Evolutionary conservation across 2,329 filamentous ascomycete genomes (phyloP), one percentile per base, ranked within the genome.

Genomic region (Ascochyta lentis): DNA sequence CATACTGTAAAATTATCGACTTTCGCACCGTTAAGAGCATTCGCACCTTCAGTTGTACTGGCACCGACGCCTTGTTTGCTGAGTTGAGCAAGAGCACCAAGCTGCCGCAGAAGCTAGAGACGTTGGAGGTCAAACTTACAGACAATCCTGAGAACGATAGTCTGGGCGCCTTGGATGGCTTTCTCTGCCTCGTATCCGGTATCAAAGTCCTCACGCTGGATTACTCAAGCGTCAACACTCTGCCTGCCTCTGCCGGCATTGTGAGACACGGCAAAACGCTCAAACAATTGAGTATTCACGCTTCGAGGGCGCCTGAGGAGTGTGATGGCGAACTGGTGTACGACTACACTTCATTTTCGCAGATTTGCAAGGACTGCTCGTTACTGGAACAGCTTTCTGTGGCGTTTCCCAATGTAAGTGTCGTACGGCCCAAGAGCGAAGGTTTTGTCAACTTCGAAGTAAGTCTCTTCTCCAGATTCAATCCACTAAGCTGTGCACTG

Each of bases 81-180:
- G 77, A 81, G 60, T 65, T 82, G 23, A 77, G 78, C 67, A 80
- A 78, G 61, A 77, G 77, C 48, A 69, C 69, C 1, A 72, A 76
- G 56, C 66, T 82, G 10, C 80, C 80, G 0, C 75, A 74, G 40
- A 75, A 75, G 49, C 72, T 82, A 4, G 78, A 79, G 54, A 76
- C 73, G 0, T 58, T 82, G 6, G 78, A 80, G 40, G 68, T 81
- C 50, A 80, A 81, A 63, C 78, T 81, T 57, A 75, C 77, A 27
- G 80, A 81, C 46, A 81, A 81, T 51, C 40, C 64, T 2, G 80
- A 82, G 51, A 78, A 79, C 31, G 79, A 82, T 47, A 76, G 76
- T 6, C 61, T 82, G 26, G 67, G 73, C 2, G 80, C 80, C 1
- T 66, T 82, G 22, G 79, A 82, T 35, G 79, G 77, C 29, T 80